Evolutionary conservation across 768 basidiomycete species (phyloP).

Genomic region (Tephrocybe sp.): DNA sequence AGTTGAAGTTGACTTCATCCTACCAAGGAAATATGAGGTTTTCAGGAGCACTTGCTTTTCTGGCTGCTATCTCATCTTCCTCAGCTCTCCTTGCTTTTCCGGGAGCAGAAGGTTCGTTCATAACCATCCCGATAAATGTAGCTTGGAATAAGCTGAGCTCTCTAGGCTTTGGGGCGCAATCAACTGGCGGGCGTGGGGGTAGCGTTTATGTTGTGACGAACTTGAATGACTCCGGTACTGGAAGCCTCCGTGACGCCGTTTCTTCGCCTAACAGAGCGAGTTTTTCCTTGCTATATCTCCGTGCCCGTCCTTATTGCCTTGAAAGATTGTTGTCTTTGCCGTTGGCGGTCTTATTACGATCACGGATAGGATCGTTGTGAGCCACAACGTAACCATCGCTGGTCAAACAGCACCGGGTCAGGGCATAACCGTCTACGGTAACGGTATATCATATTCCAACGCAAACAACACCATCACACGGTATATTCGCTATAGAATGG

Average conservation of each 20-base stretch:
- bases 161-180: constrained; percentile 30
- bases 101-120: constrained; percentile 26
- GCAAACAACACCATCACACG: constrained; percentile 24
- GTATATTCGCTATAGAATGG: constrained; percentile 25
- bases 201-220: constrained; percentile 32
- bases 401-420: constrained; percentile 36
- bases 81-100: constrained; percentile 30
- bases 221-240: constrained; percentile 30
- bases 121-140: not conserved
- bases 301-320: not conserved
- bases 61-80: constrained; percentile 14
- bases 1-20: not conserved
- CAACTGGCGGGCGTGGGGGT: constrained; percentile 30
- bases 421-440: constrained; percentile 35
- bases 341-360: constrained; percentile 33
- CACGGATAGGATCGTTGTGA: constrained; percentile 27
- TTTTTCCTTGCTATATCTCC: not conserved
- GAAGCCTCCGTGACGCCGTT: constrained; percentile 34
- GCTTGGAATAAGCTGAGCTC: not conserved
- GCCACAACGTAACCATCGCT: constrained; percentile 27
- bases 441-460: constrained; percentile 29
- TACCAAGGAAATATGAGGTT: constrained; percentile 11
- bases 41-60: constrained; percentile 1
- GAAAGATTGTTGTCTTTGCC: constrained; percentile 30
- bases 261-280: constrained; percentile 26